Base-by-base conservation (phyloP, 1,284 basidiomycete genomes). In the Pseudozyma sp. region DNA sequence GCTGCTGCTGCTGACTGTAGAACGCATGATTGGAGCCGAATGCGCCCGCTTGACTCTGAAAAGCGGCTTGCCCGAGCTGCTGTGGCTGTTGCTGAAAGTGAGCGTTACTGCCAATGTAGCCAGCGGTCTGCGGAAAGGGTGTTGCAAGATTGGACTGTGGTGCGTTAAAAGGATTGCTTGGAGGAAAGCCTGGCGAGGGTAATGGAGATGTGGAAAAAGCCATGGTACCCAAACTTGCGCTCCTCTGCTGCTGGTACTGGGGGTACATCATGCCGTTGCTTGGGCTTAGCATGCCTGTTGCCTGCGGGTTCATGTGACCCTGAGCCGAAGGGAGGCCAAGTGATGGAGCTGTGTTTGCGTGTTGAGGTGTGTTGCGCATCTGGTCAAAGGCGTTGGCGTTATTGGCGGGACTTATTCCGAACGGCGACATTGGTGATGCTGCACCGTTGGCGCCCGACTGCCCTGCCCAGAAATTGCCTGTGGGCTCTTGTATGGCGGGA, bases 201-300 rank as follows among this genome's bases (percentile, higher is more conserved):
- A 73, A 16, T 3, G 65, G 62, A 37, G 66, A 64, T 5, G 67
- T 53, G 1, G 71, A 74, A 45, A 74, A 74, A 1, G 66, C 71
- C 72, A 74, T 74, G 4, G 63, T 66, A 3, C 71, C 71, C 33
- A 74, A 48, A 49, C 59, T 67, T 3, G 56, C 71, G 30, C 71
- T 66, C 16, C 62, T 51, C 42, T 69, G 54, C 53, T 69, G 71
- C 44, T 66, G 59, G n/a, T 60, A 67, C 39, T 61, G 67, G 8
- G 67, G 62, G 17, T 35, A 66, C 55, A 68, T 63, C 34, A 54
- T 55, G 10, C 62, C 68, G 14, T 53, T 48, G n/a, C 34, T 44
- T 2, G 66, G 48, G 24, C 58, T 62, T n/a, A 68, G 52, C 65
- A 68, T 57, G 24, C 61, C 65, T 10, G 61, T 65, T 10, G 52